These are phyloP conservation scores for Cadophora gregata DNA, from an alignment of 2,329 filamentous ascomycete genomes.

Conservation along the genomic window DNA sequence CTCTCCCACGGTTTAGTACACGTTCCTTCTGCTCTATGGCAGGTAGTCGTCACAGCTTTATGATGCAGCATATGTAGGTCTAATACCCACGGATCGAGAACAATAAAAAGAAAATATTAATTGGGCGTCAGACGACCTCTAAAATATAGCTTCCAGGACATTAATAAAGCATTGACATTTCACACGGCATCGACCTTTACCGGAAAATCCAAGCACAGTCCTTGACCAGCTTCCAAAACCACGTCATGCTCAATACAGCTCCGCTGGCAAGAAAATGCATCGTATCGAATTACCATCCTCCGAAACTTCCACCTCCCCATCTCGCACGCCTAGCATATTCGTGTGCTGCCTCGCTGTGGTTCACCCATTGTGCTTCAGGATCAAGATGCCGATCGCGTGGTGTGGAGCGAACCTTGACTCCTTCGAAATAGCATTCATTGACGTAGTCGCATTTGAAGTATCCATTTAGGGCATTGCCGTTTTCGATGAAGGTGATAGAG, in stretches of 20 bases:
- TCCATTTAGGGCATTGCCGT: slow-evolving; percentile 28
- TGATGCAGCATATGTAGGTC: neutral
- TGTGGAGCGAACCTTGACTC: slow-evolving; percentile 16
- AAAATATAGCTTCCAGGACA: neutral
- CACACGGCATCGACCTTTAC: neutral
- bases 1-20: too few relatives aligned
- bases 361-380: slow-evolving; percentile 27
- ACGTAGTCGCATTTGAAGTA: slow-evolving; percentile 24
- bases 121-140: neutral
- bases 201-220: neutral
- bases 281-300: neutral
- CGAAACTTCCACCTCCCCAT: slow-evolving; percentile 19
- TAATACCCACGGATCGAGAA: neutral
- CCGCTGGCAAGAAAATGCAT: neutral
- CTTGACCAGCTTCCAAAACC: neutral
- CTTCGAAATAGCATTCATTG: slow-evolving; percentile 29
- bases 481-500: slow-evolving; percentile 29
- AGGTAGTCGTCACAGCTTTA: too few relatives aligned
- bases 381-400: slow-evolving; percentile 19
- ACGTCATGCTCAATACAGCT: neutral
- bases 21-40: too few relatives aligned
- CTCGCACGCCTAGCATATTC: slow-evolving; percentile 21
- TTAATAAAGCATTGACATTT: slow-evolving; percentile 4
- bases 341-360: slow-evolving; percentile 26
- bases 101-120: neutral